Evolutionary conservation across 768 basidiomycete genomes (phyloP), one percentile per base, ranked within the genome.

Genomic region (Xerocomus spinulosus): DNA sequence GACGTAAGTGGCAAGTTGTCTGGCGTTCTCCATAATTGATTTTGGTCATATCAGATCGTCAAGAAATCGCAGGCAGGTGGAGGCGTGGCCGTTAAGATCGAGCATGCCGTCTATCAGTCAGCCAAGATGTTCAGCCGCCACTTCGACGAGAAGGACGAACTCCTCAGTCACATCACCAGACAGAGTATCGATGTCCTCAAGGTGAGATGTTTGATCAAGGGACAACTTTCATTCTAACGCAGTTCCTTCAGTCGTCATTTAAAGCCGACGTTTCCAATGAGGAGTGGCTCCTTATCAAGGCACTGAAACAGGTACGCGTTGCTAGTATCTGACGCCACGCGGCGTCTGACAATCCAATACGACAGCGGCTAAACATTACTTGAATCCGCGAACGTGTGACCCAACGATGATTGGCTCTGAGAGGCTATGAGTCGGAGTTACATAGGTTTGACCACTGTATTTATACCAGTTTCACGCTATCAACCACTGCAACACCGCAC

Each of bases 1-100:
- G 94, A 97, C 20, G 85, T 91, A 57, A 60, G 80, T 57, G 17
- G 6, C 12, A 15, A 36, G 5, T 26, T 4, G 15, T 28, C 23
- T 46, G 1, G 23, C 20, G 3, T 37, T 37, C 18, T 13, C 12
- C 21, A 35, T 38, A 23, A 39, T 18, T 12, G 15, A 49, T 25
- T n/a, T 42, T 44, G 44, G 46, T 23, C 24, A 15, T 41, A 60
- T 17, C 58, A 92, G 89, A 74, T 91, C 23, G 80, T 98, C 57
- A 98, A 96, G 74, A 94, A 91, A 69, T 75, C 83, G 2, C 92
- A 97, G 67, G 83, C 90, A n/a, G 95, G 92, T 59, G 94, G 79
- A 40, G 95, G 96, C 61, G 94, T 97, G 13, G 95, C 96, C 0
- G 89, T 98, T 57, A 99, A 98, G 78, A 97, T 98, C 51, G 96